Percentiles rank a stretch among this genome's conserved stretches.
Conservation (phyloP, 192 early-diverging fungal genomes). For the Coemansia reversa region DNA sequence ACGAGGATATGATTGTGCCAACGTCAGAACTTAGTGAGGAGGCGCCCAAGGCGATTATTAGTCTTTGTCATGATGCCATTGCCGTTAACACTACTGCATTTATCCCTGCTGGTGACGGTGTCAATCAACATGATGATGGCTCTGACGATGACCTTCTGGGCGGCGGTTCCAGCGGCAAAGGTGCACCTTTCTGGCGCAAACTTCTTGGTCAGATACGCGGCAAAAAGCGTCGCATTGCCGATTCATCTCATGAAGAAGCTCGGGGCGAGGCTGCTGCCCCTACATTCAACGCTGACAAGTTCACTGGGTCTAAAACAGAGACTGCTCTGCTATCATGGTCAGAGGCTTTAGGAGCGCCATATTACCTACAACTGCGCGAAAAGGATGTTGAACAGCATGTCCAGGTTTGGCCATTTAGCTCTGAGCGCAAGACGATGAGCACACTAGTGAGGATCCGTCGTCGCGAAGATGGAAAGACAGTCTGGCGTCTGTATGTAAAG, state of each 20-base stretch:
- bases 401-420: slow-evolving; percentile 88
- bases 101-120: slow-evolving; percentile 33
- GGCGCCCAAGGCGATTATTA: slow-evolving; percentile 52
- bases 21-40: slow-evolving; percentile 55
- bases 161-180: slow-evolving; percentile 10
- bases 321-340: slow-evolving; percentile 85
- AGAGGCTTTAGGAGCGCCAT: slow-evolving; percentile 59
- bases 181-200: slow-evolving; percentile 28
- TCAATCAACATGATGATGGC: slow-evolving; percentile 13
- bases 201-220: slow-evolving; percentile 12
- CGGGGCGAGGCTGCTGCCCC: slow-evolving; percentile 16
- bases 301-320: slow-evolving; percentile 95
- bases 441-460: slow-evolving; percentile 68
- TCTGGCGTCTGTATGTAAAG: slow-evolving; percentile 84
- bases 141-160: slow-evolving; percentile 30
- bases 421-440: slow-evolving; percentile 91
- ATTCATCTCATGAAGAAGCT: slow-evolving; percentile 24
- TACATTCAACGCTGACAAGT: slow-evolving; percentile 39
- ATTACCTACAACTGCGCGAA: slow-evolving; percentile 65
- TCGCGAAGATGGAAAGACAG: slow-evolving; percentile 51
- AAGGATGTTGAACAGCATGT: slow-evolving; percentile 58
- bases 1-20: slow-evolving; percentile 52
- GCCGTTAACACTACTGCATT: slow-evolving; percentile 83
- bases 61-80: slow-evolving; percentile 67
- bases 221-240: not conserved